phyloP scores from a whole-genome alignment of 352 stramenopile genomes.

The Globisporangium nagaii region DNA sequence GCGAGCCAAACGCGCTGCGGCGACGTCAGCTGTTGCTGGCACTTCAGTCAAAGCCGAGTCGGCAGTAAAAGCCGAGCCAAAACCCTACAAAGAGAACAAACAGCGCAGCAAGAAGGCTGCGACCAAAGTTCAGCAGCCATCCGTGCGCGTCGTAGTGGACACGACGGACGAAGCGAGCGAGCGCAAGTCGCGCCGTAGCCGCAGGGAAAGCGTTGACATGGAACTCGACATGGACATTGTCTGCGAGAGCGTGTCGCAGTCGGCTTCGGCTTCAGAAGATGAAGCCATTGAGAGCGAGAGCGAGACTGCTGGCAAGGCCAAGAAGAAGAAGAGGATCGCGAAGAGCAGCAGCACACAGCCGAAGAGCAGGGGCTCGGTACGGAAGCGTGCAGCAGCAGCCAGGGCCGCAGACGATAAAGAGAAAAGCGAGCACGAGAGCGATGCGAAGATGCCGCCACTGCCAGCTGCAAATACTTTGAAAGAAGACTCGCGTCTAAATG shows the following conservation, averaged over 20 bases:
- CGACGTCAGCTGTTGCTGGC: background rate
- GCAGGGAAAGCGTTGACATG: conserved; percentile 38
- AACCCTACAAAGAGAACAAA: background rate
- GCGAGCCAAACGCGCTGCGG: background rate
- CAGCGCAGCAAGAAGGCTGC: background rate
- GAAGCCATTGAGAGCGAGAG: background rate
- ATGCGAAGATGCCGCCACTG: too few relatives aligned
- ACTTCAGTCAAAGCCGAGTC: background rate
- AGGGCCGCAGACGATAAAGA: background rate
- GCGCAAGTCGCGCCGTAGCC: conserved; percentile 22
- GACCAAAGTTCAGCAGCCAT: background rate
- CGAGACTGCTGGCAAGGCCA: background rate
- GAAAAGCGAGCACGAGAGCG: background rate
- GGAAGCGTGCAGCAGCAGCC: background rate
- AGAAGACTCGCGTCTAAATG: too few relatives aligned
- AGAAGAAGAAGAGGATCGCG: background rate
- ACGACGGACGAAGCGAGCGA: conserved; percentile 49
- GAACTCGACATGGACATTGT: conserved; percentile 52
- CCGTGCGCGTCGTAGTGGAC: conserved; percentile 39
- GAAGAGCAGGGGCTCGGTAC: background rate
- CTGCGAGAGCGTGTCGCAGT: conserved; percentile 10
- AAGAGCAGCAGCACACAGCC: background rate
- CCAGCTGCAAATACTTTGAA: too few relatives aligned
- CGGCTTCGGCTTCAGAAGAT: background rate
- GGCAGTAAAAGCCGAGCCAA: background rate